Conservation (phyloP, 768 basidiomycete genomes). For the Chalciporus pseudorubinellus region DNA sequence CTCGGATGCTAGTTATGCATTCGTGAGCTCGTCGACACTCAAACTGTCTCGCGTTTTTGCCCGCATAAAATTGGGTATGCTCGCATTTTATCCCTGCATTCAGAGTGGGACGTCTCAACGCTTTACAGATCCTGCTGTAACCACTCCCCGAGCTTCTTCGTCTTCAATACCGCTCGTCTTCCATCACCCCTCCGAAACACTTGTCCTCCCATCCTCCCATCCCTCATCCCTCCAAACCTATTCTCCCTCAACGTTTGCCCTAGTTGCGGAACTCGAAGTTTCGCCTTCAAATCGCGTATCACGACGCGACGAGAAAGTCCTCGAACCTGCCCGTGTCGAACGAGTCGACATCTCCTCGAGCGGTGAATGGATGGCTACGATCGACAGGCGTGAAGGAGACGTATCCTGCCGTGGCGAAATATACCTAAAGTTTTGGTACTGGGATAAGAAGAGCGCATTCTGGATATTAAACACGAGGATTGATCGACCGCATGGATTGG, state of each 20-base stretch:
- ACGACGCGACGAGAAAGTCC: slow-evolving; percentile 68
- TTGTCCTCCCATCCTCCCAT: slow-evolving; percentile 91
- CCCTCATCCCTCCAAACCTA: slow-evolving; percentile 94
- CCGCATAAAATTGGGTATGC: slow-evolving; percentile 73
- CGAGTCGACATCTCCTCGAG: slow-evolving; percentile 58
- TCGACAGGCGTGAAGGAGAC: slow-evolving; percentile 72
- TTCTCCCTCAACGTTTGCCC: slow-evolving; percentile 65
- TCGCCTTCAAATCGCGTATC: slow-evolving; percentile 92
- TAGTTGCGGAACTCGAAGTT: slow-evolving; percentile 86
- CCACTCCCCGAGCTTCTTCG: slow-evolving; percentile 36
- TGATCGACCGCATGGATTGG: slow-evolving; percentile 78
- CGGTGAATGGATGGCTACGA: slow-evolving; percentile 91
- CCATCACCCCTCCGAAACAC: slow-evolving; percentile 67
- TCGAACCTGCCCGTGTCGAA: slow-evolving; percentile 78
- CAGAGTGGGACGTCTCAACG: background rate
- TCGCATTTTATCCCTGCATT: background rate
- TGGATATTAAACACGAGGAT: slow-evolving; percentile 87
- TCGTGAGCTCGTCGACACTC: slow-evolving; percentile 69
- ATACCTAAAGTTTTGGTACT: slow-evolving; percentile 89
- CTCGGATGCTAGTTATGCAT: slow-evolving; percentile 75
- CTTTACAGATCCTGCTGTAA: slow-evolving; percentile 35
- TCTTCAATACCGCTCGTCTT: slow-evolving; percentile 64
- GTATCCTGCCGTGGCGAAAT: slow-evolving; percentile 64
- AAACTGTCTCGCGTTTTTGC: slow-evolving; percentile 72
- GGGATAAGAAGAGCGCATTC: slow-evolving; percentile 59